These are phyloP conservation scores for Cicer cuneatum DNA, from an alignment of 306 rosid genomes.

Conservation along the genomic window DNA sequence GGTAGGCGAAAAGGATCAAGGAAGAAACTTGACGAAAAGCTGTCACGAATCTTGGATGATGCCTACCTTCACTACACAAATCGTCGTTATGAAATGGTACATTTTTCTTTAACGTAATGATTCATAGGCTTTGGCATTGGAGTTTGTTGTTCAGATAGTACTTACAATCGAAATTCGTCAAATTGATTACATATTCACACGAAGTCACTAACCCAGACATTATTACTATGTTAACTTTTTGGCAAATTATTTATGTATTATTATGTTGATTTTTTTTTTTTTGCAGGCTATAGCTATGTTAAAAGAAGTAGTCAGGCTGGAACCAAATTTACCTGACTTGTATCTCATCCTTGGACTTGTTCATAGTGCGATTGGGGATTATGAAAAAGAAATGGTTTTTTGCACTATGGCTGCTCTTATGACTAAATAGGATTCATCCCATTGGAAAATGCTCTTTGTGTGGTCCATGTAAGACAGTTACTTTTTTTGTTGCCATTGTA, in stretches of 20 bases:
- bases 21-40: slow-evolving; percentile 65
- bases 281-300: slow-evolving; percentile 73
- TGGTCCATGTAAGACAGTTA: slow-evolving; percentile 72
- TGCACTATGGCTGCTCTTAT: slow-evolving; percentile 82
- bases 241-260: slow-evolving; percentile 21
- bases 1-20: slow-evolving; percentile 87
- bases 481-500: slow-evolving; percentile 35
- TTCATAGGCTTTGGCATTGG: slow-evolving; percentile 20
- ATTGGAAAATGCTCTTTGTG: slow-evolving; percentile 70
- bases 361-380: slow-evolving; percentile 60
- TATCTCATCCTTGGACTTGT: slow-evolving; percentile 89
- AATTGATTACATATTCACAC: slow-evolving; percentile 11
- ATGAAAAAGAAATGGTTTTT: slow-evolving; percentile 64
- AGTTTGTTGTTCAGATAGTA: slow-evolving; percentile 13
- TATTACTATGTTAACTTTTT: slow-evolving; percentile 7
- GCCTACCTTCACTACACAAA: slow-evolving; percentile 71
- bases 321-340: slow-evolving; percentile 76
- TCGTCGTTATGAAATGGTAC: slow-evolving; percentile 67
- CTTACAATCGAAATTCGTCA: slow-evolving; percentile 7
- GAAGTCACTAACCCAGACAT: not conserved
- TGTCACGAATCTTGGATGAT: slow-evolving; percentile 69
- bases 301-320: slow-evolving; percentile 69
- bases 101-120: slow-evolving; percentile 9
- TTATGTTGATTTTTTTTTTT: slow-evolving; percentile 36
- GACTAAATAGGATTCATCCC: slow-evolving; percentile 70